phyloP scores from a whole-genome alignment of 2,329 filamentous ascomycete species.

The Trichoderma simmonsii region DNA sequence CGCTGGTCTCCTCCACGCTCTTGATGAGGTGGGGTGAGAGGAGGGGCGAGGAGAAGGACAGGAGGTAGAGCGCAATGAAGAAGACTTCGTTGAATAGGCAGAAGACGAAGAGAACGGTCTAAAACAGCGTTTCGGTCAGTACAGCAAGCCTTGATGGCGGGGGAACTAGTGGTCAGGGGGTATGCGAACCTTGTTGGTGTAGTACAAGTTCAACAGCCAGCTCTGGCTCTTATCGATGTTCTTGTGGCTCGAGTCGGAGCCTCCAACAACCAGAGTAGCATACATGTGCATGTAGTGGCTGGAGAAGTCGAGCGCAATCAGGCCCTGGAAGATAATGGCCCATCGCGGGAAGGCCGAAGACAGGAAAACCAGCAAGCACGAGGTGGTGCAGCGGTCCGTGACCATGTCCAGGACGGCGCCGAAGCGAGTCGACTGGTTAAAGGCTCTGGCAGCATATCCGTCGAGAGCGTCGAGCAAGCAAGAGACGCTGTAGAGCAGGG shows the following conservation, averaged over 20 bases:
- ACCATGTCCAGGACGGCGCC: constrained; percentile 99
- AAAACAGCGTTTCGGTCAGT: constrained; percentile 7
- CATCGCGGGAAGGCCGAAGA: constrained; percentile 92
- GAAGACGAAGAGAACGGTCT: constrained; percentile 88
- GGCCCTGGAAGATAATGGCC: constrained; percentile 87
- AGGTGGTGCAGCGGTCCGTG: constrained; percentile 94
- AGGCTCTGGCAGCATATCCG: constrained; percentile 77
- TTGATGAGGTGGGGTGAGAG: constrained; percentile 80
- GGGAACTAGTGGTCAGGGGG: neutral
- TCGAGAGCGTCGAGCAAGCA: constrained; percentile 95
- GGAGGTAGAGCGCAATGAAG: constrained; percentile 96
- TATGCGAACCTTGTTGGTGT: constrained; percentile 79
- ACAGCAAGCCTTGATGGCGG: neutral
- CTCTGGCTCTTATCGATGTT: constrained; percentile 84
- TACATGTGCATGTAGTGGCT: constrained; percentile 99
- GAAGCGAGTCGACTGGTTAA: constrained; percentile 89
- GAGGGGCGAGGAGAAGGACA: constrained; percentile 90
- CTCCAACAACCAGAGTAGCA: constrained; percentile 84
- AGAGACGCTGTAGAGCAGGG: constrained; percentile 84
- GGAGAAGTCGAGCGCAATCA: constrained; percentile 89
- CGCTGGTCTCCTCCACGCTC: constrained; percentile 52
- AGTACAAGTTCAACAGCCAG: constrained; percentile 90
- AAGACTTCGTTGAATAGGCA: constrained; percentile 92
- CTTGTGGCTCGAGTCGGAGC: constrained; percentile 81
- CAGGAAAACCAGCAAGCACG: constrained; percentile 91